A percentile compares a stretch with the other conserved stretches of the same genome.
phyloP scores from a whole-genome alignment of 192 early-diverging fungal genomes.

The Coemansia sp. region DNA sequence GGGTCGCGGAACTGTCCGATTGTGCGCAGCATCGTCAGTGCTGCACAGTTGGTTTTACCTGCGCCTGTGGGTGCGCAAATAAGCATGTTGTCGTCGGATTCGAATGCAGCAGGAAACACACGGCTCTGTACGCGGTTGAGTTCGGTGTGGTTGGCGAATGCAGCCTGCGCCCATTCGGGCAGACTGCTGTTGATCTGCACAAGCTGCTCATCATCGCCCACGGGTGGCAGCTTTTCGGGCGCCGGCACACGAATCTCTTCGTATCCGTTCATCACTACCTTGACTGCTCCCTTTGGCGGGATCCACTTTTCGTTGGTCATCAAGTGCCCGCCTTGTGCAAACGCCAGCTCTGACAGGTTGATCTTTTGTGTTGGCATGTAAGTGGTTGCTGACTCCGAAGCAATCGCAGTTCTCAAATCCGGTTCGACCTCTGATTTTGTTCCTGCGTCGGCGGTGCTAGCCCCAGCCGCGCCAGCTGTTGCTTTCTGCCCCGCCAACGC shows the following conservation, averaged over 20 bases:
- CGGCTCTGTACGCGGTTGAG: conserved; percentile 92
- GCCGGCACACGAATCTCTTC: conserved; percentile 95
- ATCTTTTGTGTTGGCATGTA: conserved; percentile 42
- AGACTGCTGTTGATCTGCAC: conserved; percentile 63
- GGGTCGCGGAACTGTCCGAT: conserved; percentile 79
- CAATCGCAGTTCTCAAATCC: not conserved
- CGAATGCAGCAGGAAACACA: conserved; percentile 85
- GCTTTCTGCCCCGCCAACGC: conserved; percentile 35
- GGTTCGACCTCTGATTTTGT: conserved; percentile 2
- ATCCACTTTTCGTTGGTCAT: conserved; percentile 97
- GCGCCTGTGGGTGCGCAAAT: conserved; percentile 99
- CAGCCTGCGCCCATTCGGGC: conserved; percentile 78
- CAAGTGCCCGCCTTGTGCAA: conserved; percentile 90
- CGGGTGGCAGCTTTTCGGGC: conserved; percentile 66
- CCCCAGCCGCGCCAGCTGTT: not conserved
- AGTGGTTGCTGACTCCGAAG: conserved; percentile 10
- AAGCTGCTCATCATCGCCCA: conserved; percentile 63
- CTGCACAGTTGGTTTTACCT: conserved; percentile 98
- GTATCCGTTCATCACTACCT: conserved; percentile 83
- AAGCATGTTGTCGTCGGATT: conserved; percentile 88
- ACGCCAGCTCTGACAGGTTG: conserved; percentile 82
- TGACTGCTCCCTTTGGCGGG: conserved; percentile 91
- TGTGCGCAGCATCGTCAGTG: conserved; percentile 91
- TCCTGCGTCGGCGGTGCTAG: not conserved
- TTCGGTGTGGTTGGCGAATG: conserved; percentile 65